A percentile compares a stretch with the other conserved stretches of the same genome.
Conservation (phyloP, 352 stramenopile genomes). For the Pythium diclinum region DNA sequence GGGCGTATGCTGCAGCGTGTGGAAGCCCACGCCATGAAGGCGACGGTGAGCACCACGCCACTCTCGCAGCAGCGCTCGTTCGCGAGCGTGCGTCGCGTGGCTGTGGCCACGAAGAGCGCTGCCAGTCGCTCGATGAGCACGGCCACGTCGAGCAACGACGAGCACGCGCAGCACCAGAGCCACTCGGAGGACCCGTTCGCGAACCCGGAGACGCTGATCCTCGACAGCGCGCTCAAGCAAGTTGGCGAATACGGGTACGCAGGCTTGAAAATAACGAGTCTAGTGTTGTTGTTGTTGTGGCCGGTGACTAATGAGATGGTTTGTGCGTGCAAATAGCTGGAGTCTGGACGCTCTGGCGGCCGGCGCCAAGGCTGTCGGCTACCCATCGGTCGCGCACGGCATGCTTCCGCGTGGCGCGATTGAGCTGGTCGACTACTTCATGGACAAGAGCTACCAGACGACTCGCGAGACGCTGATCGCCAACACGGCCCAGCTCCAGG, state of each 20-base stretch:
- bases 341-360: slow-evolving; percentile 67
- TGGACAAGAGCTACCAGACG: slow-evolving; percentile 67
- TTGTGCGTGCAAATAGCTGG: slow-evolving; percentile 43
- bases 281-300: not conserved
- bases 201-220: slow-evolving; percentile 50
- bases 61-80: slow-evolving; percentile 9
- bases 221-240: slow-evolving; percentile 50
- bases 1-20: slow-evolving; percentile 9
- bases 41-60: not conserved
- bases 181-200: slow-evolving; percentile 17
- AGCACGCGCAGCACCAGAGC: slow-evolving; percentile 5
- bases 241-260: slow-evolving; percentile 48
- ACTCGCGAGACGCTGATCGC: slow-evolving; percentile 56
- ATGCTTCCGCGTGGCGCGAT: slow-evolving; percentile 76
- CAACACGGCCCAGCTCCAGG: slow-evolving; percentile 58
- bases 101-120: not conserved
- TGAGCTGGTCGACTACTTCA: slow-evolving; percentile 85
- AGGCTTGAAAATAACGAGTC: not conserved
- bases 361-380: slow-evolving; percentile 64
- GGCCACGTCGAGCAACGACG: slow-evolving; percentile 6
- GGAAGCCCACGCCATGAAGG: slow-evolving; percentile 8
- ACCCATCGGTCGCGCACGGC: slow-evolving; percentile 76
- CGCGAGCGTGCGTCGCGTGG: not conserved
- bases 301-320: not conserved
- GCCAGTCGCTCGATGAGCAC: slow-evolving; percentile 13